Conservation (phyloP, 2,329 filamentous ascomycete species). For the Claviceps sp. region DNA sequence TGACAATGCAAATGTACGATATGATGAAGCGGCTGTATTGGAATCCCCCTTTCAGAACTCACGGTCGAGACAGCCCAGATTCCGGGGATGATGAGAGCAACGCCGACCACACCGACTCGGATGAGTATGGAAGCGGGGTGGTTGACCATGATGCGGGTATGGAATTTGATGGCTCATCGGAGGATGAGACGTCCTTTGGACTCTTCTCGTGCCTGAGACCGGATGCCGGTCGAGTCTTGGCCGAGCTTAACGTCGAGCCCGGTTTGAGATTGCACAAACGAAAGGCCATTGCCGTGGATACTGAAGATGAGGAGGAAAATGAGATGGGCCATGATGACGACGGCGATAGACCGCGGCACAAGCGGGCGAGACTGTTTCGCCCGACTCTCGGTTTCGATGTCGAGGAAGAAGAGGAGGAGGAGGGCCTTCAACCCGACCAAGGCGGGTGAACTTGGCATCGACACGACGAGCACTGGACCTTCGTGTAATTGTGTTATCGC, state of each 20-base stretch:
- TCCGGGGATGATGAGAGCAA: background rate
- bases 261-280: slow-evolving; percentile 13
- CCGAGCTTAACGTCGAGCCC: background rate
- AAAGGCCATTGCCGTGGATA: slow-evolving; percentile 16
- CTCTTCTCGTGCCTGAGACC: slow-evolving; percentile 2
- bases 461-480: background rate
- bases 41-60: too few species aligned
- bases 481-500: too few species aligned
- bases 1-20: too few species aligned
- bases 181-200: slow-evolving; percentile 6
- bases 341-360: background rate
- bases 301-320: slow-evolving; percentile 9
- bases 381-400: too few species aligned
- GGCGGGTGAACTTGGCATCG: background rate
- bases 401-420: too few species aligned
- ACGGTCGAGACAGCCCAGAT: too few species aligned
- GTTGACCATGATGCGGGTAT: too few species aligned
- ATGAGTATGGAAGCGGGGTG: too few species aligned
- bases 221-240: slow-evolving; percentile 5
- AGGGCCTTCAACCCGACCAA: background rate
- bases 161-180: slow-evolving; percentile 5
- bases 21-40: slow-evolving; percentile 5
- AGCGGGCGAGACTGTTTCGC: background rate
- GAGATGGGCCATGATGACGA: slow-evolving; percentile 15
- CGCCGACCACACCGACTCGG: background rate